A percentile compares a stretch with the other conserved stretches of the same genome.
These are phyloP conservation scores for Aphanomyces stellatus DNA, from an alignment of 352 stramenopile genomes.

Conservation along the genomic window DNA sequence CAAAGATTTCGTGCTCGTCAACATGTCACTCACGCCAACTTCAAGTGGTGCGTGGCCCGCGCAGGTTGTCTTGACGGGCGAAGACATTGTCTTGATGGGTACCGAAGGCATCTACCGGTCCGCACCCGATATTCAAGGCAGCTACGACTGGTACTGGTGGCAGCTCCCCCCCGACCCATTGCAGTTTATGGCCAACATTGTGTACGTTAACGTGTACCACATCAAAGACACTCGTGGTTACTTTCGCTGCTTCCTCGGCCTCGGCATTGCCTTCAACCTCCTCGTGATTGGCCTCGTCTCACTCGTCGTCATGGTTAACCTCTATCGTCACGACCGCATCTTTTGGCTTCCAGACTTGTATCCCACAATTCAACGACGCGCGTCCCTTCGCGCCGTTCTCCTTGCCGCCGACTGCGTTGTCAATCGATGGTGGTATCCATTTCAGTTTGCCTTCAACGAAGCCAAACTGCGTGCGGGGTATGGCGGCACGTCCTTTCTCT, in stretches of 20 bases:
- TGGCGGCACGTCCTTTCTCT: not conserved
- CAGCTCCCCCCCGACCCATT: not conserved
- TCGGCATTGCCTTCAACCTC: constrained; percentile 2
- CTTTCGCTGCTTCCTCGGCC: not conserved
- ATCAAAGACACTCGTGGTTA: not conserved
- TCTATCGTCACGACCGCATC: not conserved
- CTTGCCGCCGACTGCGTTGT: not conserved
- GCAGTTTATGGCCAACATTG: not conserved
- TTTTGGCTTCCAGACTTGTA: constrained; percentile 6
- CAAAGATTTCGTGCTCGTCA: not conserved
- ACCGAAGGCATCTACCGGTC: not conserved
- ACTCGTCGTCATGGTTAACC: not conserved
- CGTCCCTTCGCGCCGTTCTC: not conserved
- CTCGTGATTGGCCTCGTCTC: not conserved
- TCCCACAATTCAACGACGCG: not conserved
- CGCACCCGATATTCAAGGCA: not conserved
- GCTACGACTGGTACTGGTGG: not conserved
- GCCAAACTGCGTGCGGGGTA: not conserved
- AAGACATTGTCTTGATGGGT: not conserved
- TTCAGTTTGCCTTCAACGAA: constrained; percentile 1
- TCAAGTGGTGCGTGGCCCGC: not conserved
- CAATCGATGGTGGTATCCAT: constrained; percentile 3
- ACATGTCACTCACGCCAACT: not conserved
- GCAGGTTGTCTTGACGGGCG: not conserved
- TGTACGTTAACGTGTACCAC: not conserved